These are phyloP conservation scores for Penicillium sp. DNA, from an alignment of 2,329 filamentous ascomycete genomes.

Conservation along the genomic window DNA sequence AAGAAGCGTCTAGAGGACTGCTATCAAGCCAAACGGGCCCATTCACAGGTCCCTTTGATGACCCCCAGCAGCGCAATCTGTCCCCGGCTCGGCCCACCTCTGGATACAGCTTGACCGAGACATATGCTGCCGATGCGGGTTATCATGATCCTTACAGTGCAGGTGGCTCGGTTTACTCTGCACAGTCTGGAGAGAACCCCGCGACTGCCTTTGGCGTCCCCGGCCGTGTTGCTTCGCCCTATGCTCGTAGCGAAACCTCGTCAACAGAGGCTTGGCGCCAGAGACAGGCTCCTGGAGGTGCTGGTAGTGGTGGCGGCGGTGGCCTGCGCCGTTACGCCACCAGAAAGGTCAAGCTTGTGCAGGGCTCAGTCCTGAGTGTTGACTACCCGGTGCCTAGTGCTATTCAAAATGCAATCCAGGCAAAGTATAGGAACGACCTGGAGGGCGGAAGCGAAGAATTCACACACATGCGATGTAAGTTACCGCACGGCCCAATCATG, in stretches of 20 bases:
- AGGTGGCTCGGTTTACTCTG: conserved; percentile 34
- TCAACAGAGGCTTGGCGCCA: conserved; percentile 68
- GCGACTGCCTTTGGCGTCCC: conserved; percentile 49
- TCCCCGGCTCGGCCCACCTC: conserved; percentile 62
- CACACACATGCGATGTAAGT: conserved; percentile 89
- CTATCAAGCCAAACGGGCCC: conserved; percentile 40
- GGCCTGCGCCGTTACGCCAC: conserved; percentile 82
- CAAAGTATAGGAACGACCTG: conserved; percentile 77
- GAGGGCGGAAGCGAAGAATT: conserved; percentile 95
- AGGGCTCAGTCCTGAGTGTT: conserved; percentile 90
- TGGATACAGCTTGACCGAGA: conserved; percentile 71
- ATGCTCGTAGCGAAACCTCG: conserved; percentile 56
- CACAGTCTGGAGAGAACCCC: conserved; percentile 41
- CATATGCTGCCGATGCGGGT: conserved; percentile 53
- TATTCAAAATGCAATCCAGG: conserved; percentile 92
- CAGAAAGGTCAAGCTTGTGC: conserved; percentile 93
- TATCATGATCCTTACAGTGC: conserved; percentile 53
- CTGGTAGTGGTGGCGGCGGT: conserved; percentile 21
- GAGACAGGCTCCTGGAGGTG: conserved; percentile 60
- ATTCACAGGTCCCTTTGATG: conserved; percentile 43
- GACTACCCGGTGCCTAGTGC: conserved; percentile 96
- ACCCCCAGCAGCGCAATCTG: conserved; percentile 51
- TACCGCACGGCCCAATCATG: no score
- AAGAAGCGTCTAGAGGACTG: conserved; percentile 42
- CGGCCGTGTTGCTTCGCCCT: conserved; percentile 52